Evolutionary conservation across 257 asterid genomes (phyloP), one percentile per base, ranked within the genome.

Genomic region (Forsythia suspensa): DNA sequence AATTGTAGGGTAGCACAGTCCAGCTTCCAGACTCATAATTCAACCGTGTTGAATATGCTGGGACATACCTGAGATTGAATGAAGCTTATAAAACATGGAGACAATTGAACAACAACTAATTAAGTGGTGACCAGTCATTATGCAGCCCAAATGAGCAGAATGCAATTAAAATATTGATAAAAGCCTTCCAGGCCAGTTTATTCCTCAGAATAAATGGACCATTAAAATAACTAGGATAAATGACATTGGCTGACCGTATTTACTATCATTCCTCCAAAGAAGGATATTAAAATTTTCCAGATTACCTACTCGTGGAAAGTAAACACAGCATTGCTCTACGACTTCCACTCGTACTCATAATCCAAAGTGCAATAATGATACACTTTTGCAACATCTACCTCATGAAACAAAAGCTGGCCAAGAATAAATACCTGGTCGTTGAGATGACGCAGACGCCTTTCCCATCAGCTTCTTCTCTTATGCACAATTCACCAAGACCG

Each of bases 31-130:
- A 80, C 69, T 90, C 94, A 12, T 87, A 92, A 86, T 88, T 90
- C 83, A 96, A 80, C 73, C 98, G 96, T 29, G 98, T 89, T 6
- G 99, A 96, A 83, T 96, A 96, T 18, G 99, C 97, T 43, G 99
- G 98, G 57, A 96, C 93, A 40, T 86, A 94, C 90, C 99, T 96
- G 91, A 72, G 73, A 86, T 69, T 24, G 15, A 40, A 43, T n/a
- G 20, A 51, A 70, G 41, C 55, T 63, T 11, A 36, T 6, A 37
- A 37, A 24, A 38, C 6, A 24, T 29, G 46, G 20, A 20, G 20
- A 46, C 63, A 46, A 8, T 15, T 13, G 29, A 75, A 55, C 24
- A 3, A 42, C 34, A 43, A 65, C 37, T 39, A 20, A 20, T 48
- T 34, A 11, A 55, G 65, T 18, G 70, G 18, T 48, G 68, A 52